Evolutionary conservation across 495 filamentous ascomycete genomes (phyloP).

Genomic region (Evernia prunastri): DNA sequence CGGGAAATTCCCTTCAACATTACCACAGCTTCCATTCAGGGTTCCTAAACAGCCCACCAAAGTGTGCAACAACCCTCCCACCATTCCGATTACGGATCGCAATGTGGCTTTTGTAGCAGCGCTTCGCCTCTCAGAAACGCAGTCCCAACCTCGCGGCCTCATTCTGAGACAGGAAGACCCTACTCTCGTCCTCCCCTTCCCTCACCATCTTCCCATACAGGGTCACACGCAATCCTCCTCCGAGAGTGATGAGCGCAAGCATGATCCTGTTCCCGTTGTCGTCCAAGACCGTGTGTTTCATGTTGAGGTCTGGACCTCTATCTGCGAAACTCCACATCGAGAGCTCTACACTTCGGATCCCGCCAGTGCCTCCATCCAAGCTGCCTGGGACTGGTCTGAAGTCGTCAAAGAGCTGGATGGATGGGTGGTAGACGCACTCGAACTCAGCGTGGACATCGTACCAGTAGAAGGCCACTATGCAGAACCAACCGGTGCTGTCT

Average conservation of each 20-base stretch:
- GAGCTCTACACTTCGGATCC: neutral
- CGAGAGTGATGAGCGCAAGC: neutral
- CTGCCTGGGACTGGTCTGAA: neutral
- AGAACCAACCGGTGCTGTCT: neutral
- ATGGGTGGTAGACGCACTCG: neutral
- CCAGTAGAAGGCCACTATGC: neutral
- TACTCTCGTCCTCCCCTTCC: neutral
- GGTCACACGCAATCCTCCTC: neutral
- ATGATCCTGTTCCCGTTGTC: neutral
- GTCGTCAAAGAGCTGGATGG: neutral
- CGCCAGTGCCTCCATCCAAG: neutral
- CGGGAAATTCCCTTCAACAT: neutral
- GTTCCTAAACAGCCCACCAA: neutral
- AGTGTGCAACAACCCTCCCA: neutral
- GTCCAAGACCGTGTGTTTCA: neutral
- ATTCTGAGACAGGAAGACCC: neutral
- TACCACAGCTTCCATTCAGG: neutral
- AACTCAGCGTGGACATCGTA: neutral
- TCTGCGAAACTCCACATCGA: constrained; percentile 1
- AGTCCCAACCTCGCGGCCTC: neutral
- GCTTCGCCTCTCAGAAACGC: neutral
- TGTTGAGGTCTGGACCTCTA: neutral
- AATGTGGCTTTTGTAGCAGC: neutral
- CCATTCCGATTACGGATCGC: neutral
- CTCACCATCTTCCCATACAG: neutral